A percentile compares a stretch with the other conserved stretches of the same genome.
Conservation (phyloP, 2,329 filamentous ascomycete genomes). For the Colletotrichum australisinense region DNA sequence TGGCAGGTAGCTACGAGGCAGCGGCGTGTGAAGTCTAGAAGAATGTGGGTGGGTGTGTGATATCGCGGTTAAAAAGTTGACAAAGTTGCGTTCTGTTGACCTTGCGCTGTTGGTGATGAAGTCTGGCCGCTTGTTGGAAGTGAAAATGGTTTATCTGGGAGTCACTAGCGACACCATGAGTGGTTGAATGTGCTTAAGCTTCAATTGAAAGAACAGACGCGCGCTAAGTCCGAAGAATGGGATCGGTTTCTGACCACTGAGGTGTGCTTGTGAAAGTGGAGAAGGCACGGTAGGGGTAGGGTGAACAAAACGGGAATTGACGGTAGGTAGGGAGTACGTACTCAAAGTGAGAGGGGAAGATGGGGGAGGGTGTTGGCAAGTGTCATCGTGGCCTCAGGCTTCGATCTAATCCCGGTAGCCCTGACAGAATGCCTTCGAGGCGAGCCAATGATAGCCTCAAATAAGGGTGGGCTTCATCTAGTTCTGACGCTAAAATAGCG, state of each 20-base stretch:
- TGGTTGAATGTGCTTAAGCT: conserved; percentile 27
- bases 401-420: not conserved
- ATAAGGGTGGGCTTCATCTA: not conserved
- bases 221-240: conserved; percentile 10
- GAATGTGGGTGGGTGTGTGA: conserved; percentile 16
- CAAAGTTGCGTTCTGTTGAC: not conserved
- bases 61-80: conserved; percentile 16
- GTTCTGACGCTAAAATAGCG: conserved; percentile 3
- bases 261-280: not conserved
- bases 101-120: conserved; percentile 15
- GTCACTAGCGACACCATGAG: conserved; percentile 8
- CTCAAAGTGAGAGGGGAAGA: not conserved
- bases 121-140: conserved; percentile 20
- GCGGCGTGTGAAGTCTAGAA: not conserved
- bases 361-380: not conserved
- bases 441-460: conserved; percentile 5
- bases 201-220: conserved; percentile 17
- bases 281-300: not conserved
- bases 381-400: not conserved
- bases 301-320: not conserved
- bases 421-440: conserved; percentile 1
- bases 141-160: conserved; percentile 1
- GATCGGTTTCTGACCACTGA: conserved; percentile 1
- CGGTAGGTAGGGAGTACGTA: not conserved
- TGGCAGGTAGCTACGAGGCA: not conserved